phyloP scores from a whole-genome alignment of 2,329 filamentous ascomycete genomes.

The Ceratocystis ficicola region DNA sequence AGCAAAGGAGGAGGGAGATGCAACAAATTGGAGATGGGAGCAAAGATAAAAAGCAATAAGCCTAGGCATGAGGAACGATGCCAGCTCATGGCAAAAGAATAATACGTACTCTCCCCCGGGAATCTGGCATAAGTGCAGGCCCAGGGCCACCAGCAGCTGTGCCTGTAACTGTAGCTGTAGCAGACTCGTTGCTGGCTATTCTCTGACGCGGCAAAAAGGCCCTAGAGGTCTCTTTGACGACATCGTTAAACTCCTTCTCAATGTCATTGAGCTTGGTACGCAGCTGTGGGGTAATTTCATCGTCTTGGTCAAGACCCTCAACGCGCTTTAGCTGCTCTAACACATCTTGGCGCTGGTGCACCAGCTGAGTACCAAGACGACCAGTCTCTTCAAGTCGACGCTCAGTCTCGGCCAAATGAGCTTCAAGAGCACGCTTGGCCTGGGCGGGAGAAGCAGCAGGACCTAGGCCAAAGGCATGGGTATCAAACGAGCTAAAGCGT shows the following conservation, averaged over 20 bases:
- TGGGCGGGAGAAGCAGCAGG: constrained; percentile 70
- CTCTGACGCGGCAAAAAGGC: constrained; percentile 79
- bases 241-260: constrained; percentile 89
- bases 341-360: constrained; percentile 76
- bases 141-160: constrained; percentile 27
- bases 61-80: too few relatives aligned
- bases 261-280: constrained; percentile 72
- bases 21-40: too few relatives aligned
- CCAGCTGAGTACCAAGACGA: constrained; percentile 72
- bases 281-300: constrained; percentile 70
- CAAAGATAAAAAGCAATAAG: too few relatives aligned
- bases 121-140: constrained; percentile 44
- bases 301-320: constrained; percentile 61
- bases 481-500: constrained; percentile 74
- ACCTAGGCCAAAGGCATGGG: constrained; percentile 64
- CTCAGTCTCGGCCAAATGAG: constrained; percentile 85
- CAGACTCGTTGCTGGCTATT: constrained; percentile 55
- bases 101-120: constrained; percentile 37
- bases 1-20: neutral
- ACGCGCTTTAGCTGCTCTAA: constrained; percentile 73
- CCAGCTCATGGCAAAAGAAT: too few relatives aligned
- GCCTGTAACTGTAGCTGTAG: constrained; percentile 21
- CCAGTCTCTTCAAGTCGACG: constrained; percentile 83
- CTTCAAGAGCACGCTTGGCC: constrained; percentile 76
- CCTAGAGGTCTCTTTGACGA: constrained; percentile 77